These are phyloP conservation scores for Aureobasidium sp. DNA, from an alignment of 2,329 filamentous ascomycete genomes.

Conservation along the genomic window DNA sequence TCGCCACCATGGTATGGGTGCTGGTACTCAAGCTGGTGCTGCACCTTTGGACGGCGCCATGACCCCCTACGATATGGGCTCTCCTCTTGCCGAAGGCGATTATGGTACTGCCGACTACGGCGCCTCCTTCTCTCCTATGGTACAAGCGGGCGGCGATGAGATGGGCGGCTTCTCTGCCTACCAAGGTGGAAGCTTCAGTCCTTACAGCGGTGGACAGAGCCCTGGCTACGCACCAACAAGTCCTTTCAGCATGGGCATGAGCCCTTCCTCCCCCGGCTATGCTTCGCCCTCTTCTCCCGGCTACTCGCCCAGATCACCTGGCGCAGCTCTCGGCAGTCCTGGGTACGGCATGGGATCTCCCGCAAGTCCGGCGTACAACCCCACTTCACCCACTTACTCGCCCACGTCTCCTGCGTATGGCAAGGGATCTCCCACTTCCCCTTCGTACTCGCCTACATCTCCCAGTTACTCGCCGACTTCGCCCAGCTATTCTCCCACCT, in stretches of 20 bases:
- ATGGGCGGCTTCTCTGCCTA: slow-evolving; percentile 56
- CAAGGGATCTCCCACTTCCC: slow-evolving; percentile 42
- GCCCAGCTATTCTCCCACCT: slow-evolving; percentile 65
- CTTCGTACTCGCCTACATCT: slow-evolving; percentile 71
- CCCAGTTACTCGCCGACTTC: slow-evolving; percentile 55
- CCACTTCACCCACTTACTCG: slow-evolving; percentile 31
- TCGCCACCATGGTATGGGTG: slow-evolving; percentile 42
- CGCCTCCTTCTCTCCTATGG: slow-evolving; percentile 67
- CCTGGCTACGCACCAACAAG: slow-evolving; percentile 63
- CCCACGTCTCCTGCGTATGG: slow-evolving; percentile 32
- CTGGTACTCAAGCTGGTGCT: slow-evolving; percentile 73
- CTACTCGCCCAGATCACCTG: slow-evolving; percentile 34
- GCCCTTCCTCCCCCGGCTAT: slow-evolving; percentile 55
- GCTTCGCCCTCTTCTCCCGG: slow-evolving; percentile 29
- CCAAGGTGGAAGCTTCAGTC: slow-evolving; percentile 60
- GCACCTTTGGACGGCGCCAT: slow-evolving; percentile 66
- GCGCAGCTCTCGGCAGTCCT: slow-evolving; percentile 51
- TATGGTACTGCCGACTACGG: slow-evolving; percentile 58
- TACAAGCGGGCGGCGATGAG: slow-evolving; percentile 55
- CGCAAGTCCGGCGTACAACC: slow-evolving; percentile 45
- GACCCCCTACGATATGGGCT: slow-evolving; percentile 80
- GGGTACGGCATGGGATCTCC: slow-evolving; percentile 48
- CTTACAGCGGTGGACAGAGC: slow-evolving; percentile 58
- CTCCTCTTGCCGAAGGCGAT: slow-evolving; percentile 54
- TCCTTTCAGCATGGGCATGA: slow-evolving; percentile 58